These are phyloP conservation scores for Sporobolomyces pararoseus DNA, from an alignment of 768 basidiomycete genomes.

Conservation along the genomic window DNA sequence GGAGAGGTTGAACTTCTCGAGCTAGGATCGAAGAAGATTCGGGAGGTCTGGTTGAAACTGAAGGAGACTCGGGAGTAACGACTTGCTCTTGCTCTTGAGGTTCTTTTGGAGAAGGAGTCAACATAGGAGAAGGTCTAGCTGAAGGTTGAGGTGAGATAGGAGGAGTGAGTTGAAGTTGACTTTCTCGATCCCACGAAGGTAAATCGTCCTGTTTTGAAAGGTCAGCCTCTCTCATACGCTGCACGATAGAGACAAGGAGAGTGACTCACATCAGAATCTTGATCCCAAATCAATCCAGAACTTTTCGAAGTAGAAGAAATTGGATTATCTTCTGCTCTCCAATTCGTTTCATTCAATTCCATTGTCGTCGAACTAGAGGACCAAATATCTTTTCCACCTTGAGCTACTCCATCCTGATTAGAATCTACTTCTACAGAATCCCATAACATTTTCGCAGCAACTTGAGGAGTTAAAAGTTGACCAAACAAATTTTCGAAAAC, in stretches of 20 bases:
- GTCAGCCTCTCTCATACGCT: too few species aligned
- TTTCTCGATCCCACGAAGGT: not conserved
- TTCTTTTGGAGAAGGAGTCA: too few species aligned
- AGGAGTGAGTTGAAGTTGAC: not conserved
- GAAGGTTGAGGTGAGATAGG: not conserved
- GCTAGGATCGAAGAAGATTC: too few species aligned
- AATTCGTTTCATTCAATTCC: not conserved
- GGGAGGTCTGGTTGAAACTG: too few species aligned
- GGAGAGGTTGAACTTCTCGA: too few species aligned
- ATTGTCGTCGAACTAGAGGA: too few species aligned
- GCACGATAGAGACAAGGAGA: not conserved
- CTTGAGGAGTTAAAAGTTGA: not conserved
- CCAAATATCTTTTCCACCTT: not conserved
- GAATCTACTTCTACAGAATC: not conserved
- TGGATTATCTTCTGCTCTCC: not conserved
- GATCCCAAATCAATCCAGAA: not conserved
- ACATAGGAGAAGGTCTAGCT: not conserved
- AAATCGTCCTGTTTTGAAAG: not conserved
- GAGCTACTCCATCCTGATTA: too few species aligned
- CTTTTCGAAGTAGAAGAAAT: not conserved
- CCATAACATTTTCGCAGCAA: not conserved
- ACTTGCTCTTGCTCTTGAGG: too few species aligned
- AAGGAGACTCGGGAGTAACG: too few species aligned
- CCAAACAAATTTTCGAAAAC: not conserved
- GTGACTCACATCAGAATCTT: constrained; percentile 6